phyloP scores from a whole-genome alignment of 2,329 filamentous ascomycete species.

The Alternaria alternata region DNA sequence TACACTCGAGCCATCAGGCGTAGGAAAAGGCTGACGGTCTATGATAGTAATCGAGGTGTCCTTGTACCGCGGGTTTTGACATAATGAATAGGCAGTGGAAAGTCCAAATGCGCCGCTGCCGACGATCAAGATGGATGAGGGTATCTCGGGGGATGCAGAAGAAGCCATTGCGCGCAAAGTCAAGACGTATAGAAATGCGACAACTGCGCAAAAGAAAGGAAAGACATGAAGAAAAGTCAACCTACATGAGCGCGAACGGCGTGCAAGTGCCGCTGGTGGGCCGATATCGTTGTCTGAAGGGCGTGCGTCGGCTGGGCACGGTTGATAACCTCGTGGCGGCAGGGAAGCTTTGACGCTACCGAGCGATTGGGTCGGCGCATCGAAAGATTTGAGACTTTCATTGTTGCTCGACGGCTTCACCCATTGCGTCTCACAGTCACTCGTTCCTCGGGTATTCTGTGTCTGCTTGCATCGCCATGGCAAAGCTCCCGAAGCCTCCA shows the following conservation, averaged over 20 bases:
- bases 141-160: slow-evolving; percentile 30
- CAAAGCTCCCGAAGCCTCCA: slow-evolving; percentile 44
- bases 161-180: slow-evolving; percentile 31
- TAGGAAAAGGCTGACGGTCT: slow-evolving; percentile 65
- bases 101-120: slow-evolving; percentile 66
- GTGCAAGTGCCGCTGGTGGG: slow-evolving; percentile 20
- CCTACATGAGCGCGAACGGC: slow-evolving; percentile 19
- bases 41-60: slow-evolving; percentile 64
- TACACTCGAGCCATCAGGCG: slow-evolving; percentile 65
- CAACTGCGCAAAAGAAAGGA: slow-evolving; percentile 3
- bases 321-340: slow-evolving; percentile 25
- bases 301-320: slow-evolving; percentile 37
- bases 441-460: slow-evolving; percentile 6
- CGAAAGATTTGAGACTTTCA: slow-evolving; percentile 24
- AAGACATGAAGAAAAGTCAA: background rate
- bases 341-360: slow-evolving; percentile 26
- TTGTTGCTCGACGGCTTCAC: slow-evolving; percentile 17
- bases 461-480: slow-evolving; percentile 37
- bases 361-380: slow-evolving; percentile 20
- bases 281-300: slow-evolving; percentile 40
- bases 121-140: slow-evolving; percentile 58
- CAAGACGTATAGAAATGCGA: slow-evolving; percentile 4
- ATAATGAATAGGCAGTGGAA: slow-evolving; percentile 74
- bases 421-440: slow-evolving; percentile 27
- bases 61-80: slow-evolving; percentile 64